These are phyloP conservation scores for Auricularia cornea DNA, from an alignment of 768 basidiomycete species.

Conservation along the genomic window DNA sequence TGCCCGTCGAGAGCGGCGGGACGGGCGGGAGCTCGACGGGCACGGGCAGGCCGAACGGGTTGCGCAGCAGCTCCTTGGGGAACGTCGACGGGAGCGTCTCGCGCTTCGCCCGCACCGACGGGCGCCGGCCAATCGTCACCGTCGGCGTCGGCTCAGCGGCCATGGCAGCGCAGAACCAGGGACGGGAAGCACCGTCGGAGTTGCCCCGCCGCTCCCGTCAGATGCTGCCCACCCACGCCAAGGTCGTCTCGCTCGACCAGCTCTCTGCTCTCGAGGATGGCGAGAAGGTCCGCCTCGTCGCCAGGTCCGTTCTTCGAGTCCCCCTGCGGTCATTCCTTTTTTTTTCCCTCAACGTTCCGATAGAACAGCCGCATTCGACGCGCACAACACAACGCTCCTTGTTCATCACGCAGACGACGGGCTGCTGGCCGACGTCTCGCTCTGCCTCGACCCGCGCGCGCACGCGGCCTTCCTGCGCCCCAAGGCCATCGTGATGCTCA, in stretches of 20 bases:
- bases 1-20: neutral
- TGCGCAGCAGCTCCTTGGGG: neutral
- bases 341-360: neutral
- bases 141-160: neutral
- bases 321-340: neutral
- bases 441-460: neutral
- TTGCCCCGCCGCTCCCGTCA: neutral
- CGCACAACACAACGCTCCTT: neutral
- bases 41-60: neutral
- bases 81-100: conserved; percentile 1
- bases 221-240: neutral
- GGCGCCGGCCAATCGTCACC: neutral
- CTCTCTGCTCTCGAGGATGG: neutral
- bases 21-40: neutral
- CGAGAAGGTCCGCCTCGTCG: neutral
- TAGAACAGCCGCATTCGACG: neutral
- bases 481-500: neutral
- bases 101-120: neutral
- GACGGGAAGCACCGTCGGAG: neutral
- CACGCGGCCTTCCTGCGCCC: neutral
- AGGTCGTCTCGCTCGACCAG: neutral
- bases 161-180: neutral
- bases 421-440: neutral
- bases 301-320: neutral
- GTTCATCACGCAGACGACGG: neutral